Evolutionary conservation across 140 eudicot genomes (phyloP).

Genomic region (Oenanthe javanica): DNA sequence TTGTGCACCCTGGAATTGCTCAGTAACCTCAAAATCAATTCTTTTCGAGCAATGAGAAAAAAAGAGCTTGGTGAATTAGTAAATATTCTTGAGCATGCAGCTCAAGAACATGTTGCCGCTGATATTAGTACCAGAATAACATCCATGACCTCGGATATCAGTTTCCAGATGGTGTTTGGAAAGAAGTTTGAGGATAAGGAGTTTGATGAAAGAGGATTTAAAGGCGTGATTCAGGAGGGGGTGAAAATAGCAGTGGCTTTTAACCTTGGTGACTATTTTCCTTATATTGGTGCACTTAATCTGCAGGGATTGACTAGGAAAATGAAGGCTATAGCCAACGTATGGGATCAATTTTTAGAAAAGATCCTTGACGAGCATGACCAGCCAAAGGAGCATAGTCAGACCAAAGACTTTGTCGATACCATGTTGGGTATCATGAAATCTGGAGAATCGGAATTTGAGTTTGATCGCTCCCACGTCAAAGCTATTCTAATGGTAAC

Average conservation of each 20-base stretch:
- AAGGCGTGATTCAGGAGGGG: conserved; percentile 23
- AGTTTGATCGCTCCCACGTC: conserved; percentile 30
- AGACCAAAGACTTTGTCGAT: conserved; percentile 28
- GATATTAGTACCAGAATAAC: conserved; percentile 25
- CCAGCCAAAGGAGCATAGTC: background rate
- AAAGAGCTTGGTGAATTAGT: conserved; percentile 19
- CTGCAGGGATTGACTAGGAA: conserved; percentile 27
- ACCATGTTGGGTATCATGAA: conserved; percentile 30
- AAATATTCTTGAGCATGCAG: conserved; percentile 12
- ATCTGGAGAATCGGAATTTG: conserved; percentile 22
- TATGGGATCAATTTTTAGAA: conserved; percentile 29
- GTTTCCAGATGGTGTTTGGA: conserved; percentile 36
- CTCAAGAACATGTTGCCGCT: conserved; percentile 8
- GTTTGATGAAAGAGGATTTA: conserved; percentile 25
- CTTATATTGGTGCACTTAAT: conserved; percentile 21
- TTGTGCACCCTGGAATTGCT: conserved; percentile 28
- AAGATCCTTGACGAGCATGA: conserved; percentile 36
- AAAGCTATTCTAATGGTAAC: conserved; percentile 40
- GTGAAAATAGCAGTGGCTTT: conserved; percentile 17
- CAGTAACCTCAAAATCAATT: conserved; percentile 20
- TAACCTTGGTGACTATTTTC: conserved; percentile 26
- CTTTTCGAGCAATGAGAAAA: conserved; percentile 30
- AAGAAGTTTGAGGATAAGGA: conserved; percentile 31
- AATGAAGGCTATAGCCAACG: conserved; percentile 26
- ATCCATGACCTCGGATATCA: conserved; percentile 21